Evolutionary conservation across 2,329 filamentous ascomycete species (phyloP).

Genomic region (Parascedosporium putredinis): DNA sequence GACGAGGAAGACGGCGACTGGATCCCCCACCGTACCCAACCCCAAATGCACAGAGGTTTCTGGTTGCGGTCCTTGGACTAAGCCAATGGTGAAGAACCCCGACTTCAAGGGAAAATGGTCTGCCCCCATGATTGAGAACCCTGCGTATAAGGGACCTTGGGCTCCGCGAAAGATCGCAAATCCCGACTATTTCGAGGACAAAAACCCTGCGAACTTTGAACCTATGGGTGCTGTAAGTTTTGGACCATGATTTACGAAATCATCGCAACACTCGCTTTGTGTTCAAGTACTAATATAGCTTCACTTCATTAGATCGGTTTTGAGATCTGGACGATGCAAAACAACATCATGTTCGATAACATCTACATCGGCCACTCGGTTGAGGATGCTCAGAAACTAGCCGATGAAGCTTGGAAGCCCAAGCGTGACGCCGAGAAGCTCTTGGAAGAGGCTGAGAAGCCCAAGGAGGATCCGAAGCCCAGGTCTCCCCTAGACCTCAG

Average conservation of each 20-base stretch:
- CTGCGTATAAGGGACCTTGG: slow-evolving; percentile 94
- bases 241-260: not conserved
- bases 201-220: slow-evolving; percentile 92
- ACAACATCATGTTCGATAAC: slow-evolving; percentile 97
- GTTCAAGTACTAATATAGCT: slow-evolving; percentile 1
- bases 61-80: slow-evolving; percentile 87
- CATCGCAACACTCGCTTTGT: not conserved
- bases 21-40: slow-evolving; percentile 83
- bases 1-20: slow-evolving; percentile 99
- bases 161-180: slow-evolving; percentile 92
- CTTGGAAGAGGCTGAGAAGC: slow-evolving; percentile 67
- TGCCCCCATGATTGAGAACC: slow-evolving; percentile 90
- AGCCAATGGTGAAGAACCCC: slow-evolving; percentile 89
- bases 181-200: slow-evolving; percentile 94
- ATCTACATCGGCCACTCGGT: slow-evolving; percentile 98
- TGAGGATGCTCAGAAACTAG: slow-evolving; percentile 82
- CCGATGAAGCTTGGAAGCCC: slow-evolving; percentile 78
- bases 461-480: slow-evolving; percentile 57
- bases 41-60: slow-evolving; percentile 89
- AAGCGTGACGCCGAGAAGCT: slow-evolving; percentile 79
- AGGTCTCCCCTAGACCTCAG: slow-evolving; percentile 66
- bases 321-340: slow-evolving; percentile 99
- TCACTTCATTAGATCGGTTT: slow-evolving; percentile 68
- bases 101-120: slow-evolving; percentile 99
- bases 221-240: slow-evolving; percentile 86